A percentile compares a stretch with the other conserved stretches of the same genome.
Evolutionary conservation across 176 grass and related monocot species (phyloP).

Genomic region (Pharus latifolius): DNA sequence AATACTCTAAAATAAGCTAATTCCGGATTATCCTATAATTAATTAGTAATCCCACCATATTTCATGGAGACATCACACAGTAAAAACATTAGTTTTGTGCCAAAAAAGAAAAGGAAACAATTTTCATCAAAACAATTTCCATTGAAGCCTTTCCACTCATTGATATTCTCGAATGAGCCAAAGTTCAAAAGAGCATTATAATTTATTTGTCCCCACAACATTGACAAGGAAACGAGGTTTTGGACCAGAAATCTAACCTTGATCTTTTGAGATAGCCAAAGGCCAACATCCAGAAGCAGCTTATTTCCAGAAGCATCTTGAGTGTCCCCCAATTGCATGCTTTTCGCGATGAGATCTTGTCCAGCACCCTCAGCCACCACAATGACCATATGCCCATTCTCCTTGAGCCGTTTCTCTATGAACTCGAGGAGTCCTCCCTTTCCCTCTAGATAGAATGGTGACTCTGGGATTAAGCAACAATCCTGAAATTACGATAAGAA

Average conservation of each 20-base stretch:
- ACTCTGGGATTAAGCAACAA: constrained; percentile 94
- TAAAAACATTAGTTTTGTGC: background rate
- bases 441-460: constrained; percentile 83
- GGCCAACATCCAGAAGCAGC: constrained; percentile 84
- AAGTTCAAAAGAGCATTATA: background rate
- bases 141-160: background rate
- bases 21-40: no score
- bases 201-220: constrained; percentile 4
- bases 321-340: constrained; percentile 54
- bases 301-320: constrained; percentile 98
- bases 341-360: constrained; percentile 74
- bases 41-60: no score
- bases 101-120: background rate
- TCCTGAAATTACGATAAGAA: constrained; percentile 41
- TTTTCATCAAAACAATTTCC: background rate
- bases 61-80: no score
- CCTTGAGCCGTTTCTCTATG: constrained; percentile 78
- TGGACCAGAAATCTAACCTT: constrained; percentile 53
- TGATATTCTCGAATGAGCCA: background rate
- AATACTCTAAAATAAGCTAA: no score
- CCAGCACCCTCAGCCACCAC: constrained; percentile 97
- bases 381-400: constrained; percentile 91
- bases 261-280: constrained; percentile 95
- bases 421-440: constrained; percentile 86
- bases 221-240: constrained; percentile 14